Conservation (phyloP, 2,329 filamentous ascomycete genomes). For the Alternaria sp. region DNA sequence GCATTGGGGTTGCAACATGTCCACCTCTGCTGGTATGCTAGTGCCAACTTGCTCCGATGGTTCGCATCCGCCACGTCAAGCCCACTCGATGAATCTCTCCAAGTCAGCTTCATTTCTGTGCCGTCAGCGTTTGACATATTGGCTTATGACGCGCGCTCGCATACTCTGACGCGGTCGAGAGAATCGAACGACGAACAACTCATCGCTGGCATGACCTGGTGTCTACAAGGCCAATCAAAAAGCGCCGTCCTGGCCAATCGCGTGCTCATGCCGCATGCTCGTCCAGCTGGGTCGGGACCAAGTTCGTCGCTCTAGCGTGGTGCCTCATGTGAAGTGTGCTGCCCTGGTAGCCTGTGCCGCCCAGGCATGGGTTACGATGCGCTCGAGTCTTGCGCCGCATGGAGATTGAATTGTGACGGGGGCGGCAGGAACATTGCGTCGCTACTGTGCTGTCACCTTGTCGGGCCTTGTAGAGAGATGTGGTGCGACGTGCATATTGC, state of each 20-base stretch:
- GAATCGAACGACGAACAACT: slow-evolving; percentile 39
- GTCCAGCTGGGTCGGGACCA: slow-evolving; percentile 24
- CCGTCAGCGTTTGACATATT: slow-evolving; percentile 7
- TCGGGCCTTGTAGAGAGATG: slow-evolving; percentile 10
- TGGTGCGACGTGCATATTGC: slow-evolving; percentile 38
- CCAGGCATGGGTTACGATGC: slow-evolving; percentile 25
- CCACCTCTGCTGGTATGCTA: background rate
- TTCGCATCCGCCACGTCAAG: slow-evolving; percentile 23
- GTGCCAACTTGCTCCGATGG: background rate
- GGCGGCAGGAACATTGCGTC: slow-evolving; percentile 26
- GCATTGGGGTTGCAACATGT: background rate
- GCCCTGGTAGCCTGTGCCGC: slow-evolving; percentile 17
- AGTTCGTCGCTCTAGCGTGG: slow-evolving; percentile 19
- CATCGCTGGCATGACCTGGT: slow-evolving; percentile 40
- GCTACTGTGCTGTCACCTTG: slow-evolving; percentile 33
- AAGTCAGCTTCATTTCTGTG: slow-evolving; percentile 36
- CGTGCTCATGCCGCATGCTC: slow-evolving; percentile 8
- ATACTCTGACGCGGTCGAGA: slow-evolving; percentile 29
- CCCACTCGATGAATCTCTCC: slow-evolving; percentile 6
- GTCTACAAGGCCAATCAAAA: slow-evolving; percentile 30
- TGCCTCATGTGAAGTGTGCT: slow-evolving; percentile 33
- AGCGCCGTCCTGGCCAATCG: slow-evolving; percentile 16
- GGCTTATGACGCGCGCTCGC: slow-evolving; percentile 37
- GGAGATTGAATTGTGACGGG: slow-evolving; percentile 29
- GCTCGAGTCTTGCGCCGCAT: slow-evolving; percentile 27